phyloP scores from a whole-genome alignment of 129 eudicot genomes.

The Flaveria robusta region DNA sequence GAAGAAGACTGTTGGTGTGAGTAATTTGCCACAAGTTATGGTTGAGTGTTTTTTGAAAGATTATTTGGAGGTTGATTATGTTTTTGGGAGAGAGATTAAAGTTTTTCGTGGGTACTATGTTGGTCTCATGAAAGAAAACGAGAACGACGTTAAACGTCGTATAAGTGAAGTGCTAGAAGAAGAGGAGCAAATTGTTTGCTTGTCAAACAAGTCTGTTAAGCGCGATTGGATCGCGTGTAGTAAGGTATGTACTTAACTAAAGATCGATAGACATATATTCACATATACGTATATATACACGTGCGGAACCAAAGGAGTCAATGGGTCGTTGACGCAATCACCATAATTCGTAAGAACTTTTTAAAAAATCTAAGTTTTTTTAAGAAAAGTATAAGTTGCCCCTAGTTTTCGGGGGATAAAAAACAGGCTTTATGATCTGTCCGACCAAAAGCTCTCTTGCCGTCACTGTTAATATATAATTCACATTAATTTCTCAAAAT shows the following conservation, averaged over 20 bases:
- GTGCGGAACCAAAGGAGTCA: no score
- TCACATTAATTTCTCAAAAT: no score
- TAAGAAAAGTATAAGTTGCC: no score
- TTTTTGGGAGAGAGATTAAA: constrained; percentile 57
- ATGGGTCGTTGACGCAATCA: no score
- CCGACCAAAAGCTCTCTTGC: no score
- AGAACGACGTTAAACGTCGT: constrained; percentile 13
- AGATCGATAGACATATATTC: no score
- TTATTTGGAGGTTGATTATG: constrained; percentile 61
- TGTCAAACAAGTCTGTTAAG: constrained; percentile 35
- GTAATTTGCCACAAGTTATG: constrained; percentile 70
- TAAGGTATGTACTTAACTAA: constrained; percentile 39
- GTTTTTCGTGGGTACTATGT: constrained; percentile 51
- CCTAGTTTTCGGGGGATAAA: no score
- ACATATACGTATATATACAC: no score
- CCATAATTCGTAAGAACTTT: no score
- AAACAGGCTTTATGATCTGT: no score
- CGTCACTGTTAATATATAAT: no score
- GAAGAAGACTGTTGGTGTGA: constrained; percentile 54
- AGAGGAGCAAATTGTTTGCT: constrained; percentile 22
- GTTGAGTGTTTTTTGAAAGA: constrained; percentile 77
- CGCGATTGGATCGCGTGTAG: constrained; percentile 40
- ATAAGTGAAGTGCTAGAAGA: constrained; percentile 28
- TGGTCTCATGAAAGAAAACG: constrained; percentile 63
- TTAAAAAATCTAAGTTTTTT: no score